phyloP scores from a whole-genome alignment of 2,329 filamentous ascomycete species.

The Pyrenophora teres region DNA sequence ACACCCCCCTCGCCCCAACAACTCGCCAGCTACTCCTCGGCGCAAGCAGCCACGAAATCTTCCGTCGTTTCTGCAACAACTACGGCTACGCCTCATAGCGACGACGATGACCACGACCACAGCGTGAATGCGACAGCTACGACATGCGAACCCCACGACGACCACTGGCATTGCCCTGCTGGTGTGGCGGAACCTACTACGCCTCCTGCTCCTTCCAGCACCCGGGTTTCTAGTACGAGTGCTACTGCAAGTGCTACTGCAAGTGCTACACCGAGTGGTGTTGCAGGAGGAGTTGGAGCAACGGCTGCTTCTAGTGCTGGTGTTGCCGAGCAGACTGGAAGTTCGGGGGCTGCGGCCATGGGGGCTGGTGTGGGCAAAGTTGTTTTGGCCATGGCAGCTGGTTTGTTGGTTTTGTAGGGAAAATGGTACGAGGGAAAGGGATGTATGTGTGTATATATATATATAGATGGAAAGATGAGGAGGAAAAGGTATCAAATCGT shows the following conservation, averaged over 20 bases:
- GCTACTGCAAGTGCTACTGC: conserved; percentile 12
- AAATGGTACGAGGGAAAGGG: no score
- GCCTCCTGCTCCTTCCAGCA: conserved; percentile 5
- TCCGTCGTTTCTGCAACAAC: neutral
- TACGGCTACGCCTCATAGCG: conserved; percentile 9
- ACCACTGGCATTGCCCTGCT: conserved; percentile 36
- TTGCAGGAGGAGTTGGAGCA: no score
- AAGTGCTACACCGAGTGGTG: neutral
- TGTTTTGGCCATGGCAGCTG: no score
- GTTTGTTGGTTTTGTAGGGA: no score
- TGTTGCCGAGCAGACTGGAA: no score
- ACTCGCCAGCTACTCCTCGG: conserved; percentile 6
- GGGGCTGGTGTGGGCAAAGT: no score
- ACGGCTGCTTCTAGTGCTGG: no score
- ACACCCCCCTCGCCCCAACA: conserved; percentile 10
- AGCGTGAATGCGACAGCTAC: conserved; percentile 21
- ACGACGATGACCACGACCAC: conserved; percentile 30
- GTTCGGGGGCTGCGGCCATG: no score
- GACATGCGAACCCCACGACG: conserved; percentile 34
- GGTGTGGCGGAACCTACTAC: conserved; percentile 35
- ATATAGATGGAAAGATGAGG: no score
- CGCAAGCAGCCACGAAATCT: conserved; percentile 3
- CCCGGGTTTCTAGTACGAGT: neutral
- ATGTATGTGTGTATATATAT: no score
- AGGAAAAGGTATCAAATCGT: no score